Evolutionary conservation across 1,284 basidiomycete genomes (phyloP).

Genomic region (Ceratorhiza oryzae-sativae): DNA sequence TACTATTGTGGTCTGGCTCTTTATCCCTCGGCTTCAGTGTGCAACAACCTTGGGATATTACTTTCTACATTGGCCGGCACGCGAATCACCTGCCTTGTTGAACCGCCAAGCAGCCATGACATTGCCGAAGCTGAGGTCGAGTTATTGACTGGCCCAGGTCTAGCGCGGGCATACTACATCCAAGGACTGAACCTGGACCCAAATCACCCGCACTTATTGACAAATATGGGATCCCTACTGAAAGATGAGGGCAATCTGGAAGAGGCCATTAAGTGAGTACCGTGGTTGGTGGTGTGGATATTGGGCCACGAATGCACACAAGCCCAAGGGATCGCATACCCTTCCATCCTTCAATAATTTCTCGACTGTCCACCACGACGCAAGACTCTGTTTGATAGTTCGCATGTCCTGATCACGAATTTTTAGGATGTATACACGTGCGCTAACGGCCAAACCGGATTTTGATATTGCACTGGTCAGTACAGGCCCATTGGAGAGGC

Average conservation of each 20-base stretch:
- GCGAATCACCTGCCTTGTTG: constrained; percentile 39
- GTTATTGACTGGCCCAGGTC: constrained; percentile 48
- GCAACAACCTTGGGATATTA: constrained; percentile 69
- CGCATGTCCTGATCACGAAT: no score
- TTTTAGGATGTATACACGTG: constrained; percentile 57
- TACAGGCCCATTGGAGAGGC: background rate
- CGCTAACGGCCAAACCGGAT: constrained; percentile 62
- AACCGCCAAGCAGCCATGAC: constrained; percentile 26
- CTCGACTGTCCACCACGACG: no score
- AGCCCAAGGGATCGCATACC: no score
- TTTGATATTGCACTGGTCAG: constrained; percentile 69
- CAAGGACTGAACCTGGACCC: constrained; percentile 63
- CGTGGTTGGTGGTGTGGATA: background rate
- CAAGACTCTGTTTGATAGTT: no score
- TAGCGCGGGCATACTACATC: constrained; percentile 65
- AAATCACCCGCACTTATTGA: constrained; percentile 65
- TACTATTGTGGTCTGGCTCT: constrained; percentile 66
- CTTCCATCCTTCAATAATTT: no score
- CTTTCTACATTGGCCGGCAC: constrained; percentile 57
- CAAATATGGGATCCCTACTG: constrained; percentile 65
- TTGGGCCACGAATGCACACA: background rate
- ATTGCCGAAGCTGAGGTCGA: constrained; percentile 47
- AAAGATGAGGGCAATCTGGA: constrained; percentile 64
- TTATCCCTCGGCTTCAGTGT: constrained; percentile 61
- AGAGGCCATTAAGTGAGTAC: constrained; percentile 59